Percentiles rank a stretch among this genome's conserved stretches.
phyloP scores from a whole-genome alignment of 2,329 filamentous ascomycete genomes.

The Ophiostoma sp. region DNA sequence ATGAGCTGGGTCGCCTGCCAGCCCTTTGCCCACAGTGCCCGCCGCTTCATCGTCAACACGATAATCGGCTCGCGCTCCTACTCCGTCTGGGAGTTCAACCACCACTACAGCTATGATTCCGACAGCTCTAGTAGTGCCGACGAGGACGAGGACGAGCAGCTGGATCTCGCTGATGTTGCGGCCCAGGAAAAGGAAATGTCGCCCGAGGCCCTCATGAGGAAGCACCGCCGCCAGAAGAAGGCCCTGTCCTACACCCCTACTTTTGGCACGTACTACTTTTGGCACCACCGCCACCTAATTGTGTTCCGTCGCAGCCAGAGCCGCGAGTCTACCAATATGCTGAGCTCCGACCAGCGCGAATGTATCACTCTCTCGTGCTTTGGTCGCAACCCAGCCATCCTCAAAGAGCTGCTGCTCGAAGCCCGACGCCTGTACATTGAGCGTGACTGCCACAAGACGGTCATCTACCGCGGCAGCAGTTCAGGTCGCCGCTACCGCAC shows the following conservation, averaged over 20 bases:
- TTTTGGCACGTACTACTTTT: constrained; percentile 63
- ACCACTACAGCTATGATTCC: constrained; percentile 37
- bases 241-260: constrained; percentile 59
- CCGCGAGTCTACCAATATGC: constrained; percentile 37
- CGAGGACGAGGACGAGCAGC: constrained; percentile 30
- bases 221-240: constrained; percentile 39
- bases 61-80: constrained; percentile 50
- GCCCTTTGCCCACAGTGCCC: constrained; percentile 53
- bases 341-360: constrained; percentile 42
- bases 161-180: background rate
- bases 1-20: constrained; percentile 65
- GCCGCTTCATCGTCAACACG: constrained; percentile 60
- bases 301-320: constrained; percentile 51
- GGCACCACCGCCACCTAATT: constrained; percentile 55
- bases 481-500: constrained; percentile 32
- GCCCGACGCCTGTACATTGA: constrained; percentile 51
- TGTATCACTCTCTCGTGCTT: constrained; percentile 57
- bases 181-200: constrained; percentile 3
- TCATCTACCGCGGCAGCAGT: constrained; percentile 56
- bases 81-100: constrained; percentile 37
- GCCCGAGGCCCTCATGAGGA: constrained; percentile 16
- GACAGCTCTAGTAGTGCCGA: constrained; percentile 27
- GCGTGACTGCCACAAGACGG: constrained; percentile 56
- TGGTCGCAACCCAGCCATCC: constrained; percentile 53
- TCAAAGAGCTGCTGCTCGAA: constrained; percentile 58